Evolutionary conservation across 176 grass and related monocot genomes (phyloP), one percentile per base, ranked within the genome.

Genomic region (Aegilops longissima): DNA sequence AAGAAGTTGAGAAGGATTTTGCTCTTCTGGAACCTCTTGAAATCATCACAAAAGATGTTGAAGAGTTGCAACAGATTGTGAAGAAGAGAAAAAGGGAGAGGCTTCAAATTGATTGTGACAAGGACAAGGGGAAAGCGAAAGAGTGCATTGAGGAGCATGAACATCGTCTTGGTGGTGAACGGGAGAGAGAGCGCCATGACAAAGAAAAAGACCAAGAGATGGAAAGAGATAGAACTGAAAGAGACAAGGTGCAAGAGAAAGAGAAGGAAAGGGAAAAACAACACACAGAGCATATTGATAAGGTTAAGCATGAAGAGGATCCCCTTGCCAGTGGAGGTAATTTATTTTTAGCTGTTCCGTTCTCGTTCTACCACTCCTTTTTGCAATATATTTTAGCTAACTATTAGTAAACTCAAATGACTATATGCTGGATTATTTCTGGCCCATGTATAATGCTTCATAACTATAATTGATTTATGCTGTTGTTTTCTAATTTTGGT

Each of bases 11-110:
- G 65, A 91, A 91, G 76, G 94, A 98, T 83, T 98, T 94, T 87
- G 91, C 96, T 49, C 87, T 98, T 84, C 78, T 98, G 63, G 86
- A 98, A 86, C 96, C 96, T 90, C 80, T 98, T 86, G 96, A 98
- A 86, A 91, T 98, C 51, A 98, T 96, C 80, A 94, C 96, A 83
- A 98, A 96, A 85, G 89, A 90, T 90, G 92, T 94, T 38, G 84
- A 88, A 80, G 92, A 98, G 80, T 82, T 98, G 80, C 96, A 98
- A 85, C 92, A 91, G 31, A 92, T 98, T 62, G 93, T 98, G 87
- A 98, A 91, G 87, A 91, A 88, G 82, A 94, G 80, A 59, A 98
- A 92, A 79, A 87, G 76, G 69, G 86, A 92, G 65, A 93, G 85
- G 63, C 17, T 73, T 90, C 88, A 92, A 82, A 88, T 79, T 88